phyloP scores from a whole-genome alignment of 2,329 filamentous ascomycete species.

The Nannizzia gypsea region DNA sequence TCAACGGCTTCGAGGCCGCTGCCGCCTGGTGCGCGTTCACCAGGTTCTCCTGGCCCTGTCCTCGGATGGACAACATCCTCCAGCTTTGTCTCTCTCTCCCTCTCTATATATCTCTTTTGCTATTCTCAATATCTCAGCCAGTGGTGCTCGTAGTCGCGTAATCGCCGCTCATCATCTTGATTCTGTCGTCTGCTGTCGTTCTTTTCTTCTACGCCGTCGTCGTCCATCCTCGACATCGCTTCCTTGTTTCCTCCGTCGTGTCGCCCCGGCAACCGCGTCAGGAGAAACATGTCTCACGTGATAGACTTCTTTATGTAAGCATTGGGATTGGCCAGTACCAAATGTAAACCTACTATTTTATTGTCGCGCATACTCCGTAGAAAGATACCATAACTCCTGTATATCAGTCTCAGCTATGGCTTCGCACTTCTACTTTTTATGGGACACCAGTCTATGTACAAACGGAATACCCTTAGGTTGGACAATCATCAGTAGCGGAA shows the following conservation, averaged over 20 bases:
- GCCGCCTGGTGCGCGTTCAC: slow-evolving; percentile 61
- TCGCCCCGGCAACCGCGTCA: neutral
- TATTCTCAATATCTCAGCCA: neutral
- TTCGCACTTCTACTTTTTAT: no score
- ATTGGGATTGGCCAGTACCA: no score
- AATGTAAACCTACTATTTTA: no score
- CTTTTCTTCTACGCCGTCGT: neutral
- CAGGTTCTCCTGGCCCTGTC: slow-evolving; percentile 73
- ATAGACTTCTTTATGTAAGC: neutral
- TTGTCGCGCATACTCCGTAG: no score
- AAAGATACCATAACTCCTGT: no score
- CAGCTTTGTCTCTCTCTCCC: neutral
- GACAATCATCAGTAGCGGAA: no score
- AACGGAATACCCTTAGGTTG: no score
- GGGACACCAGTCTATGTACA: no score
- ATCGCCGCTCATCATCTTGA: neutral
- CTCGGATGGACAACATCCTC: slow-evolving; percentile 56
- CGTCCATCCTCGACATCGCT: neutral
- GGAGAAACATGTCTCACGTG: neutral
- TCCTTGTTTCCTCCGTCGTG: neutral
- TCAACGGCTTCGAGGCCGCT: slow-evolving; percentile 58
- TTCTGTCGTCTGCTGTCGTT: neutral
- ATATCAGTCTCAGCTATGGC: no score
- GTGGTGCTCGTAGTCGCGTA: neutral
- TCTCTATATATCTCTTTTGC: no score